Conservation (phyloP, 108 stramenopile species). For the Conticribra weissflogii region DNA sequence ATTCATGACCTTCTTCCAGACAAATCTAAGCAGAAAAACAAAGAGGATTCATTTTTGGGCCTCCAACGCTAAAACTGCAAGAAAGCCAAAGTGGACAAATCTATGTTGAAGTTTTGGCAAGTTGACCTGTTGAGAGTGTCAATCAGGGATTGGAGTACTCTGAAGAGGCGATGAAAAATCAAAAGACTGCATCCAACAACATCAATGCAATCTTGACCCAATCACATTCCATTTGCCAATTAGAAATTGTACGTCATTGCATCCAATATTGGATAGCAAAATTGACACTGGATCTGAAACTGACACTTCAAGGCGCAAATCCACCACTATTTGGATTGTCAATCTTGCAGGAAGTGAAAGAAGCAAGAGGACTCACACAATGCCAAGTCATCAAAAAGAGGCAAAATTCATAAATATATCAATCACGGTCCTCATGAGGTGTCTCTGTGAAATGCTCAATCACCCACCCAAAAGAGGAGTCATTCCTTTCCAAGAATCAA, state of each 20-base stretch:
- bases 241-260: conserved; percentile 58
- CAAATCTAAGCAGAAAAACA: conserved; percentile 17
- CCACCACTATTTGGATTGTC: conserved; percentile 89
- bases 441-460: conserved; percentile 87
- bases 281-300: conserved; percentile 58
- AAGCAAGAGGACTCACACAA: conserved; percentile 76
- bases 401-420: conserved; percentile 94
- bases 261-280: conserved; percentile 5
- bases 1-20: conserved; percentile 89
- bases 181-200: conserved; percentile 87
- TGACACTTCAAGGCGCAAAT: conserved; percentile 40
- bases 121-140: conserved; percentile 68
- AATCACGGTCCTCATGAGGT: conserved; percentile 96
- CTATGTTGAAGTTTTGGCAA: conserved; percentile 82
- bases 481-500: conserved; percentile 96
- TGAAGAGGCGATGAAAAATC: conserved; percentile 66
- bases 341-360: conserved; percentile 98
- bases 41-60: conserved; percentile 34
- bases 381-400: conserved; percentile 87
- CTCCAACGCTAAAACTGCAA: conserved; percentile 78
- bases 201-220: conserved; percentile 91
- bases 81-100: conserved; percentile 84
- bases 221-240: conserved; percentile 92
- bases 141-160: conserved; percentile 69
- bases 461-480: conserved; percentile 54